Evolutionary conservation across 345 rosid species (phyloP), one percentile per base, ranked within the genome.

Genomic region (Syzygium grande): DNA sequence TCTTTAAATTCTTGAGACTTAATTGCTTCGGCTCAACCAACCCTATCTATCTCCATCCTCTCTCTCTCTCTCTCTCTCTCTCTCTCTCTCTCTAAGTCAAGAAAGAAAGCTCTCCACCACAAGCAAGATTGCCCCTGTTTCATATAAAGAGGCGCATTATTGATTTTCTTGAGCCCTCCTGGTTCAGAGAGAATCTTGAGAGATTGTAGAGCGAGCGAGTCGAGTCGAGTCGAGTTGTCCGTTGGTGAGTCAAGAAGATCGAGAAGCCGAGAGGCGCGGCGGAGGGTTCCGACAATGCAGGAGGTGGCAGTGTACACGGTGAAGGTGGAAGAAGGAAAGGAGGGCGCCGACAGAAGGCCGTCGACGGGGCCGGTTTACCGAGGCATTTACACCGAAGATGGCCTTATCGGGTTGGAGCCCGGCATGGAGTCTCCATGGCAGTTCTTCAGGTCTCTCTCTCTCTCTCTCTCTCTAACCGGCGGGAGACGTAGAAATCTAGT

Each of bases 371-470:
- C 98, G 38, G 98, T 96, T 89, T 98, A 93, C 88, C 94, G 99
- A 89, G 92, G 95, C 93, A 92, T 89, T 73, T 95, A 95, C 87
- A 96, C 99, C 46, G 91, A 93, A 90, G 96, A 96, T 87, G 98
- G 97, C n/a, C 95, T 96, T 41, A 59, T 96, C 59, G 90, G 93
- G 87, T 85, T 92, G 87, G 96, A 98, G 52, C 86, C 88, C 0
- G 91, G 93, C 9, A 83, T 94, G 87, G 89, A 94, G 29, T 96
- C 98, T 89, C 99, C 99, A 11, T 98, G 99, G 99, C 94, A 98
- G 88, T 93, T 96, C 91, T 91, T 98, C 79, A 92, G 97, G 99
- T 95, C 85, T 53, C 84, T 10, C 4, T 86, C 43, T 9, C 29
- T 16, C 11, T 79, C 11, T 79, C 84, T 52, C 52, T 23, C n/a